These are phyloP conservation scores for Fusarium sp. DNA, from an alignment of 2,329 filamentous ascomycete genomes.

Conservation along the genomic window DNA sequence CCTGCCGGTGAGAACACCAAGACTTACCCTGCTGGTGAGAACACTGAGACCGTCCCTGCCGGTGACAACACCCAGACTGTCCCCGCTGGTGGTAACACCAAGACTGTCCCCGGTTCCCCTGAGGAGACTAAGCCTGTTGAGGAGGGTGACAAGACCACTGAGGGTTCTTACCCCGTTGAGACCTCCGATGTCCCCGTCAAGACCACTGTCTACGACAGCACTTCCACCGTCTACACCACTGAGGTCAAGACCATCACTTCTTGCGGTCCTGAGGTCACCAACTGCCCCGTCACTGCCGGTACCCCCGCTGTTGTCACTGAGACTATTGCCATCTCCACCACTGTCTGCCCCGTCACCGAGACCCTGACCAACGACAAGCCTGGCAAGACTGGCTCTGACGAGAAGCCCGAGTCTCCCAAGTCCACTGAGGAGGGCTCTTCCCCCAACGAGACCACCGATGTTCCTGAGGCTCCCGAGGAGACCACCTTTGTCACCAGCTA, in stretches of 20 bases:
- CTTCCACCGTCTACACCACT: constrained; percentile 29
- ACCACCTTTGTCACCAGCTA: constrained; percentile 48
- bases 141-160: constrained; percentile 31
- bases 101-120: constrained; percentile 12
- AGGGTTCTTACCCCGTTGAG: constrained; percentile 52
- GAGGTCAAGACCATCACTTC: constrained; percentile 36
- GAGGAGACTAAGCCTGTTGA: constrained; percentile 29
- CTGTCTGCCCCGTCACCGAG: constrained; percentile 42
- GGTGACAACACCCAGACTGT: constrained; percentile 25
- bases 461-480: constrained; percentile 22
- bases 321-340: constrained; percentile 41
- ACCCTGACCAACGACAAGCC: constrained; percentile 23
- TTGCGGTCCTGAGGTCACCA: constrained; percentile 51
- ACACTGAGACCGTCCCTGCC: no score
- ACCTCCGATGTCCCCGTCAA: constrained; percentile 48
- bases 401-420: constrained; percentile 46
- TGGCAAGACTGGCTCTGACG: constrained; percentile 33
- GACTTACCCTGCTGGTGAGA: no score
- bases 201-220: constrained; percentile 31
- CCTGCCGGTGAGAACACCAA: no score
- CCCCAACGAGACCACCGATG: constrained; percentile 14
- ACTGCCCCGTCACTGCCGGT: constrained; percentile 59
- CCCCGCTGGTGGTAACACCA: constrained; percentile 19
- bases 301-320: constrained; percentile 40
- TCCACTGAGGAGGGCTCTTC: constrained; percentile 3